Percentiles rank a stretch among this genome's conserved stretches.
Evolutionary conservation across 345 rosid genomes (phyloP).

Genomic region (Populus davidiana): DNA sequence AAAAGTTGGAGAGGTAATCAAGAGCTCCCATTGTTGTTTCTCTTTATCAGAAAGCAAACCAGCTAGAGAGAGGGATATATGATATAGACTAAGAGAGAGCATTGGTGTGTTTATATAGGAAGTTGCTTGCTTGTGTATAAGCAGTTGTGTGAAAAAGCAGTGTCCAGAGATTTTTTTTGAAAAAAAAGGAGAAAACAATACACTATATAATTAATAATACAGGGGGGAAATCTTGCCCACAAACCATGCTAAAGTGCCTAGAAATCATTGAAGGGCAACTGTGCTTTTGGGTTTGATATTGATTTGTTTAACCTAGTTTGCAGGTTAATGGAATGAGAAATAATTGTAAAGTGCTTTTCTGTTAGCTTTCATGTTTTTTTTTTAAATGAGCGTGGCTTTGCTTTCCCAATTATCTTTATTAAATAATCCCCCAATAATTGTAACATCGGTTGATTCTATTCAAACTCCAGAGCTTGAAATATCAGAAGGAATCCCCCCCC

Average conservation of each 20-base stretch:
- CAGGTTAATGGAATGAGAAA: constrained; percentile 12
- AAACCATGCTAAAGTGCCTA: constrained; percentile 19
- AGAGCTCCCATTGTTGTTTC: constrained; percentile 70
- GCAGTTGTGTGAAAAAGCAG: not conserved
- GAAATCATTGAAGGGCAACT: constrained; percentile 27
- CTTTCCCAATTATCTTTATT: constrained; percentile 20
- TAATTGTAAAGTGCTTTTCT: constrained; percentile 35
- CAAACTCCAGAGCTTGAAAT: not conserved
- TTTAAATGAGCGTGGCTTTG: constrained; percentile 31
- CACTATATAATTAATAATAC: no score
- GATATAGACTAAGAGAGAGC: not conserved
- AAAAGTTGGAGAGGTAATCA: constrained; percentile 79
- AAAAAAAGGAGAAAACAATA: not conserved
- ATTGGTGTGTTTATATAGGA: constrained; percentile 5
- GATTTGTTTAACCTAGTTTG: constrained; percentile 7
- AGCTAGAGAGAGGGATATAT: not conserved
- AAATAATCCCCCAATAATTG: constrained; percentile 19
- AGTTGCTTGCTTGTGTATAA: no score
- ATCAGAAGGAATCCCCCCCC: not conserved
- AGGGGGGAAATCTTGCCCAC: constrained; percentile 16
- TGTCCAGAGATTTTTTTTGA: not conserved
- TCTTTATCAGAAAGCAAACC: constrained; percentile 23
- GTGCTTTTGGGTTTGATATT: constrained; percentile 11
- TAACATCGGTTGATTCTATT: constrained; percentile 11
- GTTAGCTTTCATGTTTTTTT: constrained; percentile 36